phyloP scores from a whole-genome alignment of 352 stramenopile genomes.

The Thalassiosira hispida region DNA sequence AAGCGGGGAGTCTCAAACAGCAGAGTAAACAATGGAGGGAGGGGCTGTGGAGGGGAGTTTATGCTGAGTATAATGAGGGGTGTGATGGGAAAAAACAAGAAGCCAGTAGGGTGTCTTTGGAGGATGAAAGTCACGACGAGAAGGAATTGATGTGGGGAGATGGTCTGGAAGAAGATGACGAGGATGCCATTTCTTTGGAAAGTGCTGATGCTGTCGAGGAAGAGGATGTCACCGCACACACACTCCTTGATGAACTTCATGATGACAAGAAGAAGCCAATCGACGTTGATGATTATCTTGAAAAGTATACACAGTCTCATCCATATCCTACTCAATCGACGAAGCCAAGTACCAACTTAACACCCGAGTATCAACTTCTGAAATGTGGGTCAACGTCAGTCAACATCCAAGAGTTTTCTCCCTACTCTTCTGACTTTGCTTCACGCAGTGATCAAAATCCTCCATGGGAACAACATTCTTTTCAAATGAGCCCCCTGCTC shows the following conservation, averaged over 20 bases:
- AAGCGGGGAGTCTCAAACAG: constrained; percentile 10
- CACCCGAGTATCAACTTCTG: constrained; percentile 20
- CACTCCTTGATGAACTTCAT: no score
- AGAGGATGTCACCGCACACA: no score
- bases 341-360: not conserved
- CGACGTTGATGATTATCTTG: constrained; percentile 18
- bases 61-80: constrained; percentile 12
- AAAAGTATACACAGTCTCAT: constrained; percentile 25
- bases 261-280: constrained; percentile 9
- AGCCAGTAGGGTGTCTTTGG: constrained; percentile 3
- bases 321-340: constrained; percentile 18
- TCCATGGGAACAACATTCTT: constrained; percentile 44
- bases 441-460: not conserved
- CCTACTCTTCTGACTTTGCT: constrained; percentile 3
- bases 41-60: constrained; percentile 36
- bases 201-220: no score
- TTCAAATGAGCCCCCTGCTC: constrained; percentile 37
- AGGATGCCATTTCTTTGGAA: constrained; percentile 5
- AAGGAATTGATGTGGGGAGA: constrained; percentile 30
- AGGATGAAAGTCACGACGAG: constrained; percentile 12
- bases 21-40: constrained; percentile 19
- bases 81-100: constrained; percentile 8
- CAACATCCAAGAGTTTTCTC: constrained; percentile 39
- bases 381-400: constrained; percentile 34
- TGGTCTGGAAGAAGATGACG: not conserved